phyloP scores from a whole-genome alignment of 2,329 filamentous ascomycete genomes.

The Orbilia brochopaga region DNA sequence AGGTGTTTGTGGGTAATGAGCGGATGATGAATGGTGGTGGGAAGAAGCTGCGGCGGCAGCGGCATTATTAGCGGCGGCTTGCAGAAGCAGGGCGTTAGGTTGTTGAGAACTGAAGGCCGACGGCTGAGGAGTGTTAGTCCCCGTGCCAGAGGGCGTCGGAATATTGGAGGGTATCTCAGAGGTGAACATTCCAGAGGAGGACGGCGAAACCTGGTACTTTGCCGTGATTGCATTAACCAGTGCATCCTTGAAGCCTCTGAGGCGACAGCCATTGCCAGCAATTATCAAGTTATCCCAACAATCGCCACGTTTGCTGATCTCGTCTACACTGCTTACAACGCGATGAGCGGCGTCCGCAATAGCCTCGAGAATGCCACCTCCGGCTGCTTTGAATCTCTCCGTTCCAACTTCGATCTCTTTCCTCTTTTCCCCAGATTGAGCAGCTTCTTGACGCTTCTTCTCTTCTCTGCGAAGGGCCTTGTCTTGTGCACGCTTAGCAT shows the following conservation, averaged over 20 bases:
- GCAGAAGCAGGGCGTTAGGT: constrained; percentile 89
- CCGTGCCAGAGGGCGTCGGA: constrained; percentile 86
- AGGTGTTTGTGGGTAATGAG: constrained; percentile 74
- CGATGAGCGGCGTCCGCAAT: constrained; percentile 85
- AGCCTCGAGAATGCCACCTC: constrained; percentile 76
- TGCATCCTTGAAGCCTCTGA: constrained; percentile 83
- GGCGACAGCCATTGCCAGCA: constrained; percentile 80
- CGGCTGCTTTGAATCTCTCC: constrained; percentile 74
- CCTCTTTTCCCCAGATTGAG: constrained; percentile 61
- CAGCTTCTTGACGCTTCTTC: constrained; percentile 57
- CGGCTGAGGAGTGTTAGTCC: constrained; percentile 83
- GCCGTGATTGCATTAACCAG: constrained; percentile 78
- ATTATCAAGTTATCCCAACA: constrained; percentile 94
- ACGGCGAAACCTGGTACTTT: constrained; percentile 89
- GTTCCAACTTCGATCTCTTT: constrained; percentile 76
- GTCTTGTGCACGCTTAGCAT: constrained; percentile 53
- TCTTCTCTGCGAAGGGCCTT: constrained; percentile 60
- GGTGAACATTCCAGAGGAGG: constrained; percentile 93
- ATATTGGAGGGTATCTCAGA: constrained; percentile 94
- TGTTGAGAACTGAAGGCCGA: constrained; percentile 63
- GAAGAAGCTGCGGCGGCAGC: constrained; percentile 60
- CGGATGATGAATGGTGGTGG: constrained; percentile 60
- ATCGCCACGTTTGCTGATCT: constrained; percentile 80
- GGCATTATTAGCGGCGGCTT: constrained; percentile 76
- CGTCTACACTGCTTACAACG: constrained; percentile 79